Conservation (phyloP, 495 filamentous ascomycete species). For the Aspergillus cavernicola region DNA sequence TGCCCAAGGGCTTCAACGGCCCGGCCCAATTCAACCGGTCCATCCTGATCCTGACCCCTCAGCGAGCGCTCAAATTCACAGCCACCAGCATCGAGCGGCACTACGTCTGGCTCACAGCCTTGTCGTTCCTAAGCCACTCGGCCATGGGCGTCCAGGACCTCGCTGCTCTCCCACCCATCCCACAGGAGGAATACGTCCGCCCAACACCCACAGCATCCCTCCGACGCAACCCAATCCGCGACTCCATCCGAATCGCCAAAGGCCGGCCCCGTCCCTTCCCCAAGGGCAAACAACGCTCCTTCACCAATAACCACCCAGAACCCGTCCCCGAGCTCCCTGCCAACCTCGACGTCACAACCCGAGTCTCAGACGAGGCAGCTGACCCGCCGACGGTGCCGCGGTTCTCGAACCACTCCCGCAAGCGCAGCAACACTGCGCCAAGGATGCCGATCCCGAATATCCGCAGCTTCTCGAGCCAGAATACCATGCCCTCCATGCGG, state of each 20-base stretch:
- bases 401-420: slow-evolving; percentile 71
- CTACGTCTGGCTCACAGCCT: slow-evolving; percentile 89
- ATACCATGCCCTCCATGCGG: slow-evolving; percentile 45
- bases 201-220: slow-evolving; percentile 41
- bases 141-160: slow-evolving; percentile 68
- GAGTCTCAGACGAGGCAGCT: slow-evolving; percentile 48
- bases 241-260: slow-evolving; percentile 88
- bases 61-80: slow-evolving; percentile 94
- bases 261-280: slow-evolving; percentile 58
- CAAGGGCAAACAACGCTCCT: slow-evolving; percentile 40
- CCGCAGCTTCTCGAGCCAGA: slow-evolving; percentile 69
- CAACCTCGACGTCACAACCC: slow-evolving; percentile 8
- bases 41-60: slow-evolving; percentile 90
- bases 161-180: slow-evolving; percentile 50
- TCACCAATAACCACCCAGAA: slow-evolving; percentile 26
- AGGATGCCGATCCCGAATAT: slow-evolving; percentile 59
- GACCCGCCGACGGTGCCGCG: slow-evolving; percentile 79
- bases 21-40: slow-evolving; percentile 78
- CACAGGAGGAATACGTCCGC: slow-evolving; percentile 43
- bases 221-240: slow-evolving; percentile 68
- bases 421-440: slow-evolving; percentile 79
- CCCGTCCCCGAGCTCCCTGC: slow-evolving; percentile 35
- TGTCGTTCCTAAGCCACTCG: slow-evolving; percentile 91
- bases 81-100: slow-evolving; percentile 78
- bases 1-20: slow-evolving; percentile 63